phyloP scores from a whole-genome alignment of 768 basidiomycete species.

The Tulasnella sp. region DNA sequence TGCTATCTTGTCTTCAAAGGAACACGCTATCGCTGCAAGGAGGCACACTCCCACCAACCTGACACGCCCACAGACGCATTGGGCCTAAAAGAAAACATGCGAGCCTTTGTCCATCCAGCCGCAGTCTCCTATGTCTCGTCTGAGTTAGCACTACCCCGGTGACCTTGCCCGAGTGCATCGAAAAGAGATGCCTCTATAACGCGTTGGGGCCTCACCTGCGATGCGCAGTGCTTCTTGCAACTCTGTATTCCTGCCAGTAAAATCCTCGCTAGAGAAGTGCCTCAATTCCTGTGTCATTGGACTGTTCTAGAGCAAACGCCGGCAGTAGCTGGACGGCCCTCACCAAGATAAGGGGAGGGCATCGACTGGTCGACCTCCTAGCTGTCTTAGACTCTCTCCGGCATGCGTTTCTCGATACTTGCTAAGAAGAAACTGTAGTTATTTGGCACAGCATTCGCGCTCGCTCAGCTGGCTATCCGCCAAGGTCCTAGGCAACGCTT shows the following conservation, averaged over 20 bases:
- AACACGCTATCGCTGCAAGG: no score
- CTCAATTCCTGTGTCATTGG: not conserved
- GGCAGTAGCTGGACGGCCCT: not conserved
- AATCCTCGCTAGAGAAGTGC: not conserved
- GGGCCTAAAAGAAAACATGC: not conserved
- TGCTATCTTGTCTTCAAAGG: no score
- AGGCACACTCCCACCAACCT: not conserved
- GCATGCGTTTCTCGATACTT: not conserved
- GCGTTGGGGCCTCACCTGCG: not conserved
- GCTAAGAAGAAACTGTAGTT: not conserved
- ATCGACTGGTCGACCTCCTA: not conserved
- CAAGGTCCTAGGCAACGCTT: not conserved
- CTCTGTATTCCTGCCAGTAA: not conserved
- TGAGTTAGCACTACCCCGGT: not conserved
- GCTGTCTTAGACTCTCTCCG: not conserved
- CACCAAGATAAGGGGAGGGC: not conserved
- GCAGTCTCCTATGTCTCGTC: not conserved
- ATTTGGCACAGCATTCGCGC: not conserved
- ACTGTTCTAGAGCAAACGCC: not conserved
- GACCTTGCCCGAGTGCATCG: not conserved
- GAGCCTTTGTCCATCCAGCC: not conserved
- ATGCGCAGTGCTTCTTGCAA: not conserved
- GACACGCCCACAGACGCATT: not conserved
- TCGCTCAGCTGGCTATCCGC: not conserved
- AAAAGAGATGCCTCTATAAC: not conserved